phyloP scores from a whole-genome alignment of 2,329 filamentous ascomycete species.

The Fusarium pseudocircinatum region DNA sequence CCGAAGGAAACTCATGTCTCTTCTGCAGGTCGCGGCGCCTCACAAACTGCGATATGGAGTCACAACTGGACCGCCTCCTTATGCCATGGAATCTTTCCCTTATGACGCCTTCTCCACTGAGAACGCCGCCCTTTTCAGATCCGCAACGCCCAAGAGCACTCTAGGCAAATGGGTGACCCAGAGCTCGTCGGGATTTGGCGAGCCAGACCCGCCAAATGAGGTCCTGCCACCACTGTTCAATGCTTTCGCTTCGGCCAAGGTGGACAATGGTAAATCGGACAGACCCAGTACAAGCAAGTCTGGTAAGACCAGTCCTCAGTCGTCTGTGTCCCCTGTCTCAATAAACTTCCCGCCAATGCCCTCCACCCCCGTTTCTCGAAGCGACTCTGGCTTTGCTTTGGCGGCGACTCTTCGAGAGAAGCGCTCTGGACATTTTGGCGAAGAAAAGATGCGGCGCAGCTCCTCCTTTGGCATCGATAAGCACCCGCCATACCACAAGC shows the following conservation, averaged over 20 bases:
- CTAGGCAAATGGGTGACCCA: conserved; percentile 88
- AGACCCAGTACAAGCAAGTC: conserved; percentile 81
- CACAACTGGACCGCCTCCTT: conserved; percentile 86
- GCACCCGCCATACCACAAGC: conserved; percentile 72
- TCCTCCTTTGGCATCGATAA: conserved; percentile 90
- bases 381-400: conserved; percentile 89
- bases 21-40: conserved; percentile 89
- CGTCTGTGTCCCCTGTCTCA: conserved; percentile 79
- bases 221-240: conserved; percentile 82
- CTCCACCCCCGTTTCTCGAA: conserved; percentile 82
- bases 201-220: conserved; percentile 63
- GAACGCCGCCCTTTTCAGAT: conserved; percentile 80
- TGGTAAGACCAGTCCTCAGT: conserved; percentile 68
- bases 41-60: conserved; percentile 90
- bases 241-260: conserved; percentile 82
- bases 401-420: conserved; percentile 91
- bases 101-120: conserved; percentile 91
- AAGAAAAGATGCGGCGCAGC: conserved; percentile 82
- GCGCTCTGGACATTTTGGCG: conserved; percentile 88
- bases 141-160: conserved; percentile 74
- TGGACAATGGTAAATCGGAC: conserved; percentile 73
- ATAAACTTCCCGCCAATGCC: conserved; percentile 80
- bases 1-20: conserved; percentile 85
- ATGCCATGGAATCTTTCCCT: conserved; percentile 92
- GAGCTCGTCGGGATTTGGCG: conserved; percentile 88